Conservation (phyloP, 768 basidiomycete species). For the Gloeostereum incarnatum region DNA sequence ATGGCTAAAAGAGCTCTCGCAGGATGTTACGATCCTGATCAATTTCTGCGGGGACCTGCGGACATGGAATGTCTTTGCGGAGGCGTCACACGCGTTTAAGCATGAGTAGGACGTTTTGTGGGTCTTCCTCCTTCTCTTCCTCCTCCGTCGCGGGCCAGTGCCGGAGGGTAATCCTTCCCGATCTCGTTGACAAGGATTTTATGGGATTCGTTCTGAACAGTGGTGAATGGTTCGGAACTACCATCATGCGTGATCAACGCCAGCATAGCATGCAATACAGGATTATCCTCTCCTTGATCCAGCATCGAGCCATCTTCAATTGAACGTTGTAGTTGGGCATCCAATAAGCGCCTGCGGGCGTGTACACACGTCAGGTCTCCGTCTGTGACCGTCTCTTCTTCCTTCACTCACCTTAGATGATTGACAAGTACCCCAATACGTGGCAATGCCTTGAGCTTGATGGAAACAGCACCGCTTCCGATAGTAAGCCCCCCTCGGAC, state of each 20-base stretch:
- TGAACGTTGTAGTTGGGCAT: conserved; percentile 46
- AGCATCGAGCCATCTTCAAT: conserved; percentile 41
- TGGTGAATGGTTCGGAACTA: conserved; percentile 8
- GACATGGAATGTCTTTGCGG: too few relatives aligned
- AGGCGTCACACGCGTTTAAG: too few relatives aligned
- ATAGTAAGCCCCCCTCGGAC: conserved; percentile 69
- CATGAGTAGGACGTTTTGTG: too few relatives aligned
- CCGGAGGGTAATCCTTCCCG: too few relatives aligned
- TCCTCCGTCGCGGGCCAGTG: too few relatives aligned
- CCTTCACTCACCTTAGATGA: conserved; percentile 59
- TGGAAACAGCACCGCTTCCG: conserved; percentile 35
- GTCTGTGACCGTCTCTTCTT: not conserved
- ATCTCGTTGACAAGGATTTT: too few relatives aligned
- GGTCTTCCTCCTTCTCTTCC: too few relatives aligned
- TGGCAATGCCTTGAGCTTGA: conserved; percentile 78
- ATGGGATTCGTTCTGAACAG: too few relatives aligned
- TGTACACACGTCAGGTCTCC: not conserved
- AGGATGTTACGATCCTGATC: too few relatives aligned
- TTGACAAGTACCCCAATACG: conserved; percentile 86
- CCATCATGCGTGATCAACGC: conserved; percentile 15
- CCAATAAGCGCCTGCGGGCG: conserved; percentile 47
- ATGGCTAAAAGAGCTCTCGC: too few relatives aligned
- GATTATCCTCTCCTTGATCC: conserved; percentile 30
- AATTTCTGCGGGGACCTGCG: too few relatives aligned
- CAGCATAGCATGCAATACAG: conserved; percentile 26